Conservation (phyloP, 1,139 yeast genomes). For the Diutina sp. region DNA sequence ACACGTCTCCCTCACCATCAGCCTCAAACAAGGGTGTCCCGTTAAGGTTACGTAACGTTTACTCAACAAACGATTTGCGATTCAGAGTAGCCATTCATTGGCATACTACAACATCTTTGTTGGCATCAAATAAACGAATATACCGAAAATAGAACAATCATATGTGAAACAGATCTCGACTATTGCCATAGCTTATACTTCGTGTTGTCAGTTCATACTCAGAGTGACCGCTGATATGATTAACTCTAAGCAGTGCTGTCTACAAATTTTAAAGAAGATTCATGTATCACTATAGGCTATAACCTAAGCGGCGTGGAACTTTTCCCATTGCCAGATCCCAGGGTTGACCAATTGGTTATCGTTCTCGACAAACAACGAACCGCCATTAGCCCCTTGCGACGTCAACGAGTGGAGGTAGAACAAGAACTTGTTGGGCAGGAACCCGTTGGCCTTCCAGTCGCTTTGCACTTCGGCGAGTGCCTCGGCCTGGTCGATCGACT, state of each 20-base stretch:
- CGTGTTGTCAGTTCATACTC: too few relatives aligned
- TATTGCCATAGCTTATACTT: too few relatives aligned
- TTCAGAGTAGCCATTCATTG: too few relatives aligned
- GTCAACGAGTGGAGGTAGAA: constrained; percentile 6
- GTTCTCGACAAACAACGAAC: constrained; percentile 7
- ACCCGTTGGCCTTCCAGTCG: constrained; percentile 10
- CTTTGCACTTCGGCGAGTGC: constrained; percentile 18
- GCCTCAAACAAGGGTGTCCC: background rate
- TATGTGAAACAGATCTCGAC: too few relatives aligned
- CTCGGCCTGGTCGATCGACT: constrained; percentile 13
- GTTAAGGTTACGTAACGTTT: background rate
- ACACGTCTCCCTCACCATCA: background rate
- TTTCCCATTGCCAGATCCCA: constrained; percentile 40
- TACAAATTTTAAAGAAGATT: too few relatives aligned
- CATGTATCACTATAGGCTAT: too few relatives aligned
- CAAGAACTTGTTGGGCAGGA: constrained; percentile 13
- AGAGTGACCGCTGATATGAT: too few relatives aligned
- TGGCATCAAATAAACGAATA: too few relatives aligned
- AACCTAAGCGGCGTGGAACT: constrained; percentile 6
- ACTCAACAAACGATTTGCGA: background rate
- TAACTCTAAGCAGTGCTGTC: too few relatives aligned
- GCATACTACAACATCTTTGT: too few relatives aligned
- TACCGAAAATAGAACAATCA: too few relatives aligned
- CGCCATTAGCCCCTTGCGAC: constrained; percentile 5
- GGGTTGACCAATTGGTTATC: constrained; percentile 46